Evolutionary conservation across 192 early-diverging fungal genomes (phyloP).

Genomic region (Backusella morwellensis): DNA sequence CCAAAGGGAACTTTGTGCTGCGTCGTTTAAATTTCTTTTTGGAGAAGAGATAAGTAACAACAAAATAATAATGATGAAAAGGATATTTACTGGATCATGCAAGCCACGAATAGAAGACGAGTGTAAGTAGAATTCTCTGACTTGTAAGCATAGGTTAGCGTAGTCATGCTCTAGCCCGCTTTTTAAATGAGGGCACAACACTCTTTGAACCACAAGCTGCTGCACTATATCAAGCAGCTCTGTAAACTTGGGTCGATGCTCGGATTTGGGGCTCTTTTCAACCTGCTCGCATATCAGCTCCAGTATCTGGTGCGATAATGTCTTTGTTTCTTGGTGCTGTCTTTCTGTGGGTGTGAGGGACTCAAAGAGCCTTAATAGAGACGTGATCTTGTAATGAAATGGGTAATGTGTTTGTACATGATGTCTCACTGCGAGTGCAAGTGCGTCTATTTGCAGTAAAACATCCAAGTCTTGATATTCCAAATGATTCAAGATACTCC

Average conservation of each 20-base stretch:
- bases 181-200: constrained; percentile 11
- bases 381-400: constrained; percentile 17
- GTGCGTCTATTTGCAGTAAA: background rate
- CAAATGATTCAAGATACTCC: constrained; percentile 3
- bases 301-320: constrained; percentile 7
- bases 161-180: constrained; percentile 23
- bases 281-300: constrained; percentile 23
- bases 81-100: constrained; percentile 32
- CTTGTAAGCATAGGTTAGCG: constrained; percentile 27
- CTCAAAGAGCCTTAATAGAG: constrained; percentile 76
- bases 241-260: constrained; percentile 25
- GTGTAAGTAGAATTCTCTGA: constrained; percentile 35
- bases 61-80: background rate
- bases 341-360: constrained; percentile 77
- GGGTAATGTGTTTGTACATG: constrained; percentile 17
- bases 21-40: constrained; percentile 38
- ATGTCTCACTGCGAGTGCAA: background rate
- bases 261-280: constrained; percentile 4
- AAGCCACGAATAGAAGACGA: constrained; percentile 30
- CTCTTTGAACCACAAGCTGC: constrained; percentile 15
- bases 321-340: constrained; percentile 40
- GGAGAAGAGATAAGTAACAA: too few relatives aligned
- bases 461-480: constrained; percentile 24
- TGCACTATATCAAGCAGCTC: constrained; percentile 30
- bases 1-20: constrained; percentile 36